Evolutionary conservation across 495 filamentous ascomycete genomes (phyloP).

Genomic region (Terfezia claveryi): DNA sequence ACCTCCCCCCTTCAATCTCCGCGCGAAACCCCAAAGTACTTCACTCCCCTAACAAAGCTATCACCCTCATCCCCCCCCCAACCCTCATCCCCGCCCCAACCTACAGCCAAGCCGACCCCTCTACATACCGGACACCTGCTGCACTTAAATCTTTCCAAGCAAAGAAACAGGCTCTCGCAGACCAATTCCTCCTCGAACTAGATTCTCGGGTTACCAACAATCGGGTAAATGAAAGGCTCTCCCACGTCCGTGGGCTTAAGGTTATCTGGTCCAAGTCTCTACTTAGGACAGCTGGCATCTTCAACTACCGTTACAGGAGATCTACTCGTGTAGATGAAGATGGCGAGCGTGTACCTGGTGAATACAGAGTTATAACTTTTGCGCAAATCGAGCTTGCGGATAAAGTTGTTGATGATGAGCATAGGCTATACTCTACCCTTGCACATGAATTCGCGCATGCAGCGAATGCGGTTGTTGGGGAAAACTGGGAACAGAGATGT

Average conservation of each 20-base stretch:
- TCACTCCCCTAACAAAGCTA: no score
- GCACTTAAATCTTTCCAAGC: no score
- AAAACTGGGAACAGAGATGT: background rate
- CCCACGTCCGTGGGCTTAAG: constrained; percentile 49
- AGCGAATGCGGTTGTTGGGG: constrained; percentile 58
- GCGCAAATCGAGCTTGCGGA: constrained; percentile 72
- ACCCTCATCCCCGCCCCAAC: no score
- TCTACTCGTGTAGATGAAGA: background rate
- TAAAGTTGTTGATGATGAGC: constrained; percentile 56
- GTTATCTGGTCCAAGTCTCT: constrained; percentile 72
- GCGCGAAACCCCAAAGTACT: no score
- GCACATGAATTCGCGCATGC: constrained; percentile 95
- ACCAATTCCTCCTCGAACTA: constrained; percentile 43
- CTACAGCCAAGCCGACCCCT: no score
- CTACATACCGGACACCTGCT: no score
- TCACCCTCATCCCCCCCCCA: no score
- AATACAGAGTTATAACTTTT: constrained; percentile 30
- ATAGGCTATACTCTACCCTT: constrained; percentile 56
- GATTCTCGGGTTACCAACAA: constrained; percentile 43
- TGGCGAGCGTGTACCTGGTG: constrained; percentile 1
- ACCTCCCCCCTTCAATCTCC: no score
- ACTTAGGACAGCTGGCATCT: constrained; percentile 67
- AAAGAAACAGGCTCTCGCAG: no score
- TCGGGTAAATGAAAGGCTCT: constrained; percentile 36
- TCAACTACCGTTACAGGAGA: constrained; percentile 40